Evolutionary conservation across 306 rosid genomes (phyloP).

Genomic region (Vigna mungo): DNA sequence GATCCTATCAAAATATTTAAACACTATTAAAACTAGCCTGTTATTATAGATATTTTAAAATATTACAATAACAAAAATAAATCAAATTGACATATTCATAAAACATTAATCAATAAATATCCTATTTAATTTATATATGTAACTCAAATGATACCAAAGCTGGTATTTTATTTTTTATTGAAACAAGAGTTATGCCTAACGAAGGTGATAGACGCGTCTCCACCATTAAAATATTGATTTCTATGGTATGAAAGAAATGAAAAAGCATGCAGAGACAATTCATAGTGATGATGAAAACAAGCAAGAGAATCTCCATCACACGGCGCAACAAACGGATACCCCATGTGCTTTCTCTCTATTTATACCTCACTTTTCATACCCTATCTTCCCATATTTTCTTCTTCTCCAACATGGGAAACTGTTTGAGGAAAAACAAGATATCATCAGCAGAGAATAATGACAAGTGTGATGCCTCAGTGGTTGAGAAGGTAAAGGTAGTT

Average conservation of each 20-base stretch:
- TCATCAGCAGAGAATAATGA: constrained; percentile 55
- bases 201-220: constrained; percentile 37
- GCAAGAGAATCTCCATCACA: constrained; percentile 48
- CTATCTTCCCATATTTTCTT: constrained; percentile 3
- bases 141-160: not conserved
- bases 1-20: too few species aligned
- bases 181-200: constrained; percentile 4
- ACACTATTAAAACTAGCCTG: too few species aligned
- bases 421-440: constrained; percentile 58
- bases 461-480: not conserved
- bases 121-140: too few species aligned
- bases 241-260: not conserved
- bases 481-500: constrained; percentile 32
- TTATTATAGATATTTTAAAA: too few species aligned
- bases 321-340: constrained; percentile 74
- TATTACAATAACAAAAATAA: too few species aligned
- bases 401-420: constrained; percentile 70
- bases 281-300: constrained; percentile 1
- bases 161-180: not conserved
- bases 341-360: constrained; percentile 70
- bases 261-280: not conserved
- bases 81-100: too few species aligned
- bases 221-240: constrained; percentile 3
- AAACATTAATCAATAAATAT: too few species aligned
- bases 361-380: constrained; percentile 1